Percentiles rank a stretch among this genome's conserved stretches.
phyloP scores from a whole-genome alignment of 129 eudicot species.

The Logfia minima region DNA sequence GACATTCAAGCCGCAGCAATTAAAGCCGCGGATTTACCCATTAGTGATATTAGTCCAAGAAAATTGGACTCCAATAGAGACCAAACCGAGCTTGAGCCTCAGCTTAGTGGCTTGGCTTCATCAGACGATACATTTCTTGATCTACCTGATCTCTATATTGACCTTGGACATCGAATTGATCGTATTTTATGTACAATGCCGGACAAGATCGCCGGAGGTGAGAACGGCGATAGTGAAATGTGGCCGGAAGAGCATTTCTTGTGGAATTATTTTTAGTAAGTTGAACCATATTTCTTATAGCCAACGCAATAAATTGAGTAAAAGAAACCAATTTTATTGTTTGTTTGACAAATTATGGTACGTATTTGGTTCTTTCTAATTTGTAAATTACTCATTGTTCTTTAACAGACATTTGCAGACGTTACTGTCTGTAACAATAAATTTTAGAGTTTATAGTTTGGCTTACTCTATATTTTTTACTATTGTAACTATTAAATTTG shows the following conservation, averaged over 20 bases:
- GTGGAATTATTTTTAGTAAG: constrained; percentile 2
- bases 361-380: too few relatives aligned
- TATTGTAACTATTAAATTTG: too few relatives aligned
- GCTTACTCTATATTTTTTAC: too few relatives aligned
- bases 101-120: background rate
- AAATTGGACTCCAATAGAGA: background rate
- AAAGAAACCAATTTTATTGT: too few relatives aligned
- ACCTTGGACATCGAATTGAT: constrained; percentile 20
- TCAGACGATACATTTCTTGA: constrained; percentile 22
- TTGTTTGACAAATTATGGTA: too few relatives aligned
- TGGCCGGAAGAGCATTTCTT: constrained; percentile 14
- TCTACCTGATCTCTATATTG: constrained; percentile 25
- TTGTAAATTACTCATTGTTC: too few relatives aligned
- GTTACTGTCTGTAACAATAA: too few relatives aligned
- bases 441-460: too few relatives aligned
- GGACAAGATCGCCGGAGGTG: constrained; percentile 20
- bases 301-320: background rate
- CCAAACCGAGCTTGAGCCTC: constrained; percentile 12
- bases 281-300: background rate
- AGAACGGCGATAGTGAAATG: background rate
- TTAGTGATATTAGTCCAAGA: constrained; percentile 5
- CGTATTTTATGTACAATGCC: constrained; percentile 6
- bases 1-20: constrained; percentile 28
- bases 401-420: too few relatives aligned
- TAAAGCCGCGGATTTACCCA: constrained; percentile 18